phyloP scores from a whole-genome alignment of 2,329 filamentous ascomycete species.

The Fusarium subtropicale region DNA sequence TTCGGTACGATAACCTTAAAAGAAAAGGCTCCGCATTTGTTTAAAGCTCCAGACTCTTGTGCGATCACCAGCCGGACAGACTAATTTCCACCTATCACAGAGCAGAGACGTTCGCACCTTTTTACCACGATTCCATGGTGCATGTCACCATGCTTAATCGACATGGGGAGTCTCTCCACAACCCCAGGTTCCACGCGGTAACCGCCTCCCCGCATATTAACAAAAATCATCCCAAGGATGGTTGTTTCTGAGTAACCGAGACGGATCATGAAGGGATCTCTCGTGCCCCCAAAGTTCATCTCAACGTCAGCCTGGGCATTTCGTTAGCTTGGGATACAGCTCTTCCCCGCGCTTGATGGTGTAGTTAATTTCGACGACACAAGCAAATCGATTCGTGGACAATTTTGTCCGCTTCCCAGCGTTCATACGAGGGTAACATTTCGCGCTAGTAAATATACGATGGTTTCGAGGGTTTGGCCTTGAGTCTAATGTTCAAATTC shows the following conservation, averaged over 20 bases:
- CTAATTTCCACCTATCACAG: conserved; percentile 41
- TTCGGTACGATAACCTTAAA: conserved; percentile 32
- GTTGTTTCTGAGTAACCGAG: conserved; percentile 4
- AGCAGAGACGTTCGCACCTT: not conserved
- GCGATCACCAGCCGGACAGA: conserved; percentile 30
- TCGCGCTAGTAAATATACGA: conserved; percentile 7
- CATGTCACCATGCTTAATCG: conserved; percentile 7
- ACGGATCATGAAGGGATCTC: conserved; percentile 20
- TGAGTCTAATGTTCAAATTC: not conserved
- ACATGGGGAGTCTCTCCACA: conserved; percentile 35
- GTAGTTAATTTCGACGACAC: conserved; percentile 13
- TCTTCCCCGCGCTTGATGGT: conserved; percentile 7
- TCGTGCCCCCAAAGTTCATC: conserved; percentile 32
- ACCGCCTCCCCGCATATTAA: conserved; percentile 40
- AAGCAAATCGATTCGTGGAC: conserved; percentile 40
- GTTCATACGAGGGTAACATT: conserved; percentile 10
- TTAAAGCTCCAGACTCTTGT: conserved; percentile 10
- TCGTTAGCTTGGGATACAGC: conserved; percentile 9
- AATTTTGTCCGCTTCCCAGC: conserved; percentile 28
- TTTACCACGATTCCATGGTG: conserved; percentile 11
- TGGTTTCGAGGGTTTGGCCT: not conserved
- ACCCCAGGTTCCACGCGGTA: conserved; percentile 41
- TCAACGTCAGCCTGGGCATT: conserved; percentile 19
- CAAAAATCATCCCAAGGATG: conserved; percentile 22
- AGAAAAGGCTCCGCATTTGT: conserved; percentile 22